These are phyloP conservation scores for Oropetium thomaeum DNA, from an alignment of 176 grass and related monocot genomes.

Conservation along the genomic window DNA sequence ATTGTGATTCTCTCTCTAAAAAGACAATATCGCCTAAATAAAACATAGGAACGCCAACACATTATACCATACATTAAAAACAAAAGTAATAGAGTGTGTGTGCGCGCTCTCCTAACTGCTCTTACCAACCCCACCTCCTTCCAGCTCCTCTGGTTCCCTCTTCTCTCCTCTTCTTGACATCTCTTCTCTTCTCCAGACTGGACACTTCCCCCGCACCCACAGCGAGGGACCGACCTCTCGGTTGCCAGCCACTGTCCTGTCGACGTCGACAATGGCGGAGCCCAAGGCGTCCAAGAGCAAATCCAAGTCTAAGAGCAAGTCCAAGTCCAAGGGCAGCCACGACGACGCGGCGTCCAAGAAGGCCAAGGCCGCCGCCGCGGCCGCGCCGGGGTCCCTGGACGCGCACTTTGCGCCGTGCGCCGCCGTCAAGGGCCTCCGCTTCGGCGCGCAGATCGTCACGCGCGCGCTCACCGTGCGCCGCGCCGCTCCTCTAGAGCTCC, in stretches of 20 bases:
- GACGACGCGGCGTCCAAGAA: constrained; percentile 29
- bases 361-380: constrained; percentile 2
- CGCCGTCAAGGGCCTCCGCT: constrained; percentile 79
- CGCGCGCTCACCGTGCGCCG: constrained; percentile 87
- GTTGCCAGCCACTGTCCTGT: not conserved
- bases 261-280: constrained; percentile 40
- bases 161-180: not conserved
- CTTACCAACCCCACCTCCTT: constrained; percentile 24
- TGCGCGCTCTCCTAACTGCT: constrained; percentile 8
- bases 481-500: constrained; percentile 74
- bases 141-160: constrained; percentile 10
- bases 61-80: not conserved
- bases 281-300: constrained; percentile 39
- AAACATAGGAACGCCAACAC: not conserved
- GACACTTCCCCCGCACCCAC: not conserved
- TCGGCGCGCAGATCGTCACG: constrained; percentile 79
- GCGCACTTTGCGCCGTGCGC: constrained; percentile 71
- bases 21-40: not conserved
- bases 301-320: constrained; percentile 32
- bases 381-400: constrained; percentile 29
- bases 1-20: constrained; percentile 27
- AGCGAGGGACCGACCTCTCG: too few relatives aligned
- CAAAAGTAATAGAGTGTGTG: not conserved
- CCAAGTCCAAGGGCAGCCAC: constrained; percentile 1
- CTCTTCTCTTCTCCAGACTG: not conserved